Evolutionary conservation across 768 basidiomycete species (phyloP).

Genomic region (Podaxis sp.): DNA sequence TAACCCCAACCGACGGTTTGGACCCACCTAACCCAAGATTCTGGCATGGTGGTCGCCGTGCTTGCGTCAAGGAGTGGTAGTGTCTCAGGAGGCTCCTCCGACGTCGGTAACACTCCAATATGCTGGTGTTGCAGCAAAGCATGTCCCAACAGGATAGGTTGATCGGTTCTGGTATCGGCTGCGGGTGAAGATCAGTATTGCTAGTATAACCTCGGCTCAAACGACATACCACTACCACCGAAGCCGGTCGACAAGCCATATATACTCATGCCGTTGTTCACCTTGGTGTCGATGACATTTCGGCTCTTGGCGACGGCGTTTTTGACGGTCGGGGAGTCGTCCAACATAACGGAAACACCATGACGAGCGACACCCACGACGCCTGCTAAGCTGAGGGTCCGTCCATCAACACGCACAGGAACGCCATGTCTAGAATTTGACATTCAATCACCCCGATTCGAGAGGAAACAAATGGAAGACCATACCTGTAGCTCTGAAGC

Average conservation of each 20-base stretch:
- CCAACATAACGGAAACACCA: conserved; percentile 38
- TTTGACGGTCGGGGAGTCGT: conserved; percentile 34
- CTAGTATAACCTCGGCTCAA: conserved; percentile 8
- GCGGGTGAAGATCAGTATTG: conserved; percentile 3
- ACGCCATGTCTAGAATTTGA: conserved; percentile 41
- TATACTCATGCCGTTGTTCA: conserved; percentile 62
- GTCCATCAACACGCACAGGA: conserved; percentile 59
- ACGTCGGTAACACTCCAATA: conserved; percentile 58
- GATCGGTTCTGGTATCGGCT: conserved; percentile 74
- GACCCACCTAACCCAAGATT: conserved; percentile 71
- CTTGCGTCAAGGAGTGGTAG: conserved; percentile 68
- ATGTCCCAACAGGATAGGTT: conserved; percentile 56
- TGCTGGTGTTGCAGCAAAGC: conserved; percentile 76
- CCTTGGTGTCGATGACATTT: conserved; percentile 63
- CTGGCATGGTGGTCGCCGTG: conserved; percentile 72
- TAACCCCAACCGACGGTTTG: neutral
- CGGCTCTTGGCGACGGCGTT: conserved; percentile 59
- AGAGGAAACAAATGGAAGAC: conserved; percentile 33
- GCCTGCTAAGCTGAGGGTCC: conserved; percentile 60
- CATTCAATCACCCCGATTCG: conserved; percentile 35
- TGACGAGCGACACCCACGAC: conserved; percentile 65
- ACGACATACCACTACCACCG: conserved; percentile 58
- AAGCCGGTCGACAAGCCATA: conserved; percentile 83
- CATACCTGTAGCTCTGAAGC: conserved; percentile 53
- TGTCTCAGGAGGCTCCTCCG: conserved; percentile 36